Conservation (phyloP, 768 basidiomycete genomes). For the Leccinellum rugosiceps region DNA sequence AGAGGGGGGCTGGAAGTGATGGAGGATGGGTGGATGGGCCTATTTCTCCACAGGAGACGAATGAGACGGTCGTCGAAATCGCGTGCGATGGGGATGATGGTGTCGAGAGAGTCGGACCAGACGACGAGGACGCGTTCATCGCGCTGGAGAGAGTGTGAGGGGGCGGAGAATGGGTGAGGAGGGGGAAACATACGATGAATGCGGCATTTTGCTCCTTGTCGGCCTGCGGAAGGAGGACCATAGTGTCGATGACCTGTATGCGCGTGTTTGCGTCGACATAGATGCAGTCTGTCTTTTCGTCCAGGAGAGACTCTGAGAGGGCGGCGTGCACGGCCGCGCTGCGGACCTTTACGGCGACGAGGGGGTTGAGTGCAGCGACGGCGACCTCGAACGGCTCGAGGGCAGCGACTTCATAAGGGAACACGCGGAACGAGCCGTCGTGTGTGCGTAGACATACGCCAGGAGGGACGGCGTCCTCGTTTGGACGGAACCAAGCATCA, state of each 20-base stretch:
- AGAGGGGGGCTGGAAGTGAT: slow-evolving; percentile 27
- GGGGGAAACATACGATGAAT: slow-evolving; percentile 60
- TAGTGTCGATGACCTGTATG: slow-evolving; percentile 80
- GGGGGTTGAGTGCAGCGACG: slow-evolving; percentile 49
- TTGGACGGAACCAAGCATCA: slow-evolving; percentile 54
- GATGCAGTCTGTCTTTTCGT: slow-evolving; percentile 35
- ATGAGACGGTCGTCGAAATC: slow-evolving; percentile 60
- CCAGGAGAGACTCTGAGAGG: slow-evolving; percentile 35
- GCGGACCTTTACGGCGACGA: slow-evolving; percentile 53
- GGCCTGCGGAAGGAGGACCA: slow-evolving; percentile 64
- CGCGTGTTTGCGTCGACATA: slow-evolving; percentile 57
- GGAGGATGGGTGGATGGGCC: slow-evolving; percentile 23
- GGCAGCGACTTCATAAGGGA: slow-evolving; percentile 50
- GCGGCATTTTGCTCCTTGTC: slow-evolving; percentile 44
- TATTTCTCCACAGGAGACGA: slow-evolving; percentile 50
- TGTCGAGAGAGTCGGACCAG: slow-evolving; percentile 79
- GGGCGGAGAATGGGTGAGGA: background rate
- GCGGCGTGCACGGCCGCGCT: slow-evolving; percentile 51
- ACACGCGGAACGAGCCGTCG: slow-evolving; percentile 49
- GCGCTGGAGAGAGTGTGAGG: slow-evolving; percentile 40
- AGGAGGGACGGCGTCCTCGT: slow-evolving; percentile 43
- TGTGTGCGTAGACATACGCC: slow-evolving; percentile 51
- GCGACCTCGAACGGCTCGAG: slow-evolving; percentile 56
- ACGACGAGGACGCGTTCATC: slow-evolving; percentile 83
- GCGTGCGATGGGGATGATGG: slow-evolving; percentile 52